These are phyloP conservation scores for Podila minutissima DNA, from an alignment of 192 early-diverging fungal genomes.

Conservation along the genomic window DNA sequence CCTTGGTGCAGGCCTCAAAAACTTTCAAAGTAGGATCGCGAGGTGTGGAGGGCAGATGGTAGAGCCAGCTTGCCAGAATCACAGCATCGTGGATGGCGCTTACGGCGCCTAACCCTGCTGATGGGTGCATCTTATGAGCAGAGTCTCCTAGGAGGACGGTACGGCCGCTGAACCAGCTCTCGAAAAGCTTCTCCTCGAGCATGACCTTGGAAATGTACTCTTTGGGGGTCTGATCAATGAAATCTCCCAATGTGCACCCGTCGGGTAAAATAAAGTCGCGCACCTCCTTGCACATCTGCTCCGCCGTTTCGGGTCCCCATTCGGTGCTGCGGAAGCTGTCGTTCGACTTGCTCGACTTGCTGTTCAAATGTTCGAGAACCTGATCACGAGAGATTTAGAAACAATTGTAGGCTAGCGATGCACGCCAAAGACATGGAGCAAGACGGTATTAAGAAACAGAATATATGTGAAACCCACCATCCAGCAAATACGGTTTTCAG, in stretches of 20 bases:
- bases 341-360: neutral
- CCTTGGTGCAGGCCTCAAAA: too few species aligned
- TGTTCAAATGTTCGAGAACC: slow-evolving; percentile 4
- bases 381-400: too few species aligned
- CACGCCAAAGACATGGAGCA: neutral
- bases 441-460: too few species aligned
- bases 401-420: neutral
- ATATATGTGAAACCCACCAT: neutral
- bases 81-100: too few species aligned
- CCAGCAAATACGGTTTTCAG: slow-evolving; percentile 10
- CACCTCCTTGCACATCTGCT: slow-evolving; percentile 8
- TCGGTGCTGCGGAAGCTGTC: slow-evolving; percentile 1
- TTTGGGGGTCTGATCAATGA: slow-evolving; percentile 23
- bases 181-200: slow-evolving; percentile 40
- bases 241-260: slow-evolving; percentile 19
- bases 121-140: too few species aligned
- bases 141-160: slow-evolving; percentile 10
- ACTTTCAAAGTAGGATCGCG: too few species aligned
- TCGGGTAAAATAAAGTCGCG: slow-evolving; percentile 2
- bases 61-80: too few species aligned
- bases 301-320: slow-evolving; percentile 8
- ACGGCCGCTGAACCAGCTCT: slow-evolving; percentile 21
- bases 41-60: too few species aligned
- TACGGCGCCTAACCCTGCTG: too few species aligned
- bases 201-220: slow-evolving; percentile 35